A percentile compares a stretch with the other conserved stretches of the same genome.
Evolutionary conservation across 2,329 filamentous ascomycete species (phyloP).

Genomic region (Diaporthe vexans): DNA sequence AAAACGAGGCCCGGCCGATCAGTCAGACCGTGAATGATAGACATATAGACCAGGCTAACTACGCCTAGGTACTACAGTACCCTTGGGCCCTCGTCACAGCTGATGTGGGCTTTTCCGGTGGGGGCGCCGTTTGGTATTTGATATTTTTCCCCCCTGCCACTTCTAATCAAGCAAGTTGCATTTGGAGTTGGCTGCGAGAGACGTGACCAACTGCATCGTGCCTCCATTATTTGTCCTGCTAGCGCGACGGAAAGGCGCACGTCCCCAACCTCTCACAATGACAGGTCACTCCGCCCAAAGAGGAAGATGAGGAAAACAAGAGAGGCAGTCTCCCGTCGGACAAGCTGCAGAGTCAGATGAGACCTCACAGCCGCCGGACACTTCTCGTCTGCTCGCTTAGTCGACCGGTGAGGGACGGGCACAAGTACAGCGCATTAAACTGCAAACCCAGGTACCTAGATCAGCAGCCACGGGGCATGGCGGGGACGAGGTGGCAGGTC

Average conservation of each 20-base stretch:
- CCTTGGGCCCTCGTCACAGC: not conserved
- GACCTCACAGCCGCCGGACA: not conserved
- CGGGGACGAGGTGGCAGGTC: not conserved
- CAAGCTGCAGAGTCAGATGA: not conserved
- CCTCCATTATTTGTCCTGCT: not conserved
- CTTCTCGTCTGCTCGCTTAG: not conserved
- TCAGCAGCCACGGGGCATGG: not conserved
- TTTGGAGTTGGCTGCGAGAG: constrained; percentile 6
- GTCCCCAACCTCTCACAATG: not conserved
- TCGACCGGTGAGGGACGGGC: constrained; percentile 16
- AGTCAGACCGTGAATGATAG: constrained; percentile 31
- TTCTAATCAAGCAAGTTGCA: not conserved
- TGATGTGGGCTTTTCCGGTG: not conserved
- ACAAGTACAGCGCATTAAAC: not conserved
- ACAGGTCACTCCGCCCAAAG: constrained; percentile 10
- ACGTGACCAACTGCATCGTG: constrained; percentile 6
- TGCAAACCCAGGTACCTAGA: not conserved
- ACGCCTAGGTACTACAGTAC: no score
- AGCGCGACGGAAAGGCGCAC: not conserved
- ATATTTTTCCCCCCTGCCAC: not conserved
- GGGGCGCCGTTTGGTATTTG: not conserved
- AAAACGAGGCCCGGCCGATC: constrained; percentile 18
- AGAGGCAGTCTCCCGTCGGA: not conserved
- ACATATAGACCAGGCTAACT: constrained; percentile 2
- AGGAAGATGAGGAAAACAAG: not conserved